phyloP scores from a whole-genome alignment of 2,329 filamentous ascomycete genomes.

The Alternaria sp. region DNA sequence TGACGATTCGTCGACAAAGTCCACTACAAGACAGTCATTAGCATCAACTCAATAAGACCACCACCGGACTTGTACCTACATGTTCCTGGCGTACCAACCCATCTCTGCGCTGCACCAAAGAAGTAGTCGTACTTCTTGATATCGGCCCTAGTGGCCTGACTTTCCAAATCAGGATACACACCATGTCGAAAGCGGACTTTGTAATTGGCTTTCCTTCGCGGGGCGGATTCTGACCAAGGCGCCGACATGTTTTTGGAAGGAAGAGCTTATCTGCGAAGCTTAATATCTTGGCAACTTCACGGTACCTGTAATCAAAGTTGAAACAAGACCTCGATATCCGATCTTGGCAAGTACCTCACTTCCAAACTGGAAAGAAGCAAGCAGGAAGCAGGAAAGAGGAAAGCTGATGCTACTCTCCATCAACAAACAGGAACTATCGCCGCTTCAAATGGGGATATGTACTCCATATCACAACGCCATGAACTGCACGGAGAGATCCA shows the following conservation, averaged over 20 bases:
- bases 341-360: neutral
- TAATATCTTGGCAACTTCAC: neutral
- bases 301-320: neutral
- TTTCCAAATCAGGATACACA: constrained; percentile 22
- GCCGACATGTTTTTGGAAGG: neutral
- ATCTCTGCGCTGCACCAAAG: constrained; percentile 21
- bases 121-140: constrained; percentile 36
- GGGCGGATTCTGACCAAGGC: neutral
- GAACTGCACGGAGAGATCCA: neutral
- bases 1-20: constrained; percentile 26
- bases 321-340: neutral
- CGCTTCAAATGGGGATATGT: constrained; percentile 6
- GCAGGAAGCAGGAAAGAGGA: neutral
- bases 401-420: neutral
- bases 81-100: constrained; percentile 18
- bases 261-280: neutral
- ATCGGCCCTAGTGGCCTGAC: constrained; percentile 22
- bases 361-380: neutral
- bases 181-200: constrained; percentile 28
- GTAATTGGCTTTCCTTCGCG: constrained; percentile 22
- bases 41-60: neutral
- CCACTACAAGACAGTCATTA: constrained; percentile 9
- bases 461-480: neutral
- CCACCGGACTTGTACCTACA: constrained; percentile 14
- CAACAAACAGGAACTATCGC: neutral